A percentile compares a stretch with the other conserved stretches of the same genome.
These are phyloP conservation scores for Trebouxia gelatinosa DNA, from an alignment of 163 green algal species.

Conservation along the genomic window DNA sequence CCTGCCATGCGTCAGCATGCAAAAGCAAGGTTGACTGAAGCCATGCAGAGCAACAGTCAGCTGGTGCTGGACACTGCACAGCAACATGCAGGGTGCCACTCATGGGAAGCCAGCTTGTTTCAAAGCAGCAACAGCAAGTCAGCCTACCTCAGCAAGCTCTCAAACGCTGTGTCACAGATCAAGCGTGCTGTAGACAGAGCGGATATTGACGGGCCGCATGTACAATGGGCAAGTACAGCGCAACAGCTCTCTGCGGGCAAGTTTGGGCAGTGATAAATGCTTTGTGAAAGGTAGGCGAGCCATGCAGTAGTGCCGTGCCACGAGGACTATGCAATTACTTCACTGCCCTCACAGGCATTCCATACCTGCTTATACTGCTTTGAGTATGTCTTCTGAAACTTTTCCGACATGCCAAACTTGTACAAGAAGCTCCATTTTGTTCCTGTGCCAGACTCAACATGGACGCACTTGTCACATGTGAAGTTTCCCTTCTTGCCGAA, in stretches of 20 bases:
- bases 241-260: too few species aligned
- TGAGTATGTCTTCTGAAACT: conserved; percentile 18
- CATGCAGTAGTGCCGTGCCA: too few species aligned
- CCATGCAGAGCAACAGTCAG: neutral
- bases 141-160: conserved; percentile 16
- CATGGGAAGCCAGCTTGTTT: neutral
- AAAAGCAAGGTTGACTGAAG: neutral
- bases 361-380: conserved; percentile 35
- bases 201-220: too few species aligned
- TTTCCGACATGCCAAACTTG: conserved; percentile 29
- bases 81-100: neutral
- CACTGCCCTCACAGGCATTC: too few species aligned
- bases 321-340: too few species aligned
- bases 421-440: conserved; percentile 43
- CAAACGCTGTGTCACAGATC: conserved; percentile 11
- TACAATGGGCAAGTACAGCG: too few species aligned
- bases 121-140: conserved; percentile 18
- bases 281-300: too few species aligned
- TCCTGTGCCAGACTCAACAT: conserved; percentile 19
- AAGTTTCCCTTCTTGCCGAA: conserved; percentile 27
- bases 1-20: conserved; percentile 9
- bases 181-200: neutral
- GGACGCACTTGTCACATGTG: conserved; percentile 22
- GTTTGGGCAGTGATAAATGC: too few species aligned
- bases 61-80: neutral